These are phyloP conservation scores for Kokia cookei DNA, from an alignment of 441 rosid species.

Conservation along the genomic window DNA sequence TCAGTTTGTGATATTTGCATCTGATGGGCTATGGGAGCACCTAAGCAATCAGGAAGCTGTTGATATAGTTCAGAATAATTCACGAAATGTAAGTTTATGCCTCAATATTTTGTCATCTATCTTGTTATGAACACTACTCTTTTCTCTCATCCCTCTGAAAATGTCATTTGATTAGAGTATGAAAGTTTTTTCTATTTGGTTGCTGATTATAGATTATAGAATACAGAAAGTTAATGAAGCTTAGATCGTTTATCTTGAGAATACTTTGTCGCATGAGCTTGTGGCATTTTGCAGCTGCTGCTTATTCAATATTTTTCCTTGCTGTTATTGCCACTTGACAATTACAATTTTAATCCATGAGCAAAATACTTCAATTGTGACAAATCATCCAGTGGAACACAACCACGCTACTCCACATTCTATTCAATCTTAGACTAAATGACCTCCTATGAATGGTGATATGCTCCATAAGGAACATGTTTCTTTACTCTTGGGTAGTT, in stretches of 20 bases:
- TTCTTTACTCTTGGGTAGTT: no score
- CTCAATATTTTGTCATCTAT: background rate
- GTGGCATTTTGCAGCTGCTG: background rate
- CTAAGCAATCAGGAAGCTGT: conserved; percentile 97
- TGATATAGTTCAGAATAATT: conserved; percentile 67
- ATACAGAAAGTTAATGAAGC: background rate
- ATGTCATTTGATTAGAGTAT: background rate
- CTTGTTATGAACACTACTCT: background rate
- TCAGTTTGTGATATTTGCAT: conserved; percentile 46
- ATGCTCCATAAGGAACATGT: no score
- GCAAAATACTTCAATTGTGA: background rate
- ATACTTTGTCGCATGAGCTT: background rate
- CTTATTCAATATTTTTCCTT: background rate
- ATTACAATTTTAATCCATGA: background rate
- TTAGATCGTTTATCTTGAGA: background rate
- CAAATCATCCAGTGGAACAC: background rate
- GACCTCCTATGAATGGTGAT: no score
- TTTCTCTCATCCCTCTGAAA: background rate
- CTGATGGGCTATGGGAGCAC: conserved; percentile 99
- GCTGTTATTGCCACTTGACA: background rate
- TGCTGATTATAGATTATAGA: background rate
- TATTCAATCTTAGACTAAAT: background rate
- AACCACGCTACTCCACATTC: background rate
- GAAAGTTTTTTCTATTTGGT: background rate
- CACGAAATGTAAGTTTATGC: conserved; percentile 48